These are phyloP conservation scores for Leccinum subrobustum DNA, from an alignment of 1,284 basidiomycete genomes.

Conservation along the genomic window DNA sequence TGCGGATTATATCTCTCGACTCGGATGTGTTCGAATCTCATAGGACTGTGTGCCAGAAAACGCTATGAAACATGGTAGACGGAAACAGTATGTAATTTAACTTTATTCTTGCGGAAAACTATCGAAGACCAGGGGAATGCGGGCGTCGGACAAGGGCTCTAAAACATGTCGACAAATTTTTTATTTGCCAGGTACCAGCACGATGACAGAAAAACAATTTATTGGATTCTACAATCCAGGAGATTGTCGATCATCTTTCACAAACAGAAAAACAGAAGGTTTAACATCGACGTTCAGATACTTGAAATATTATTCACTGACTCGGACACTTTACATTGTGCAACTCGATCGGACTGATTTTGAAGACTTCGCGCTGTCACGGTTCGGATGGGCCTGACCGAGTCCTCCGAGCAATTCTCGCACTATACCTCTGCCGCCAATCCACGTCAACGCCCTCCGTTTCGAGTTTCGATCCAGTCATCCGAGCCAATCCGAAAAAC, in stretches of 20 bases:
- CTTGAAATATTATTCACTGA: too few relatives aligned
- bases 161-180: not conserved
- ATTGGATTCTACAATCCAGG: not conserved
- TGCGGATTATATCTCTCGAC: not conserved
- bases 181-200: not conserved
- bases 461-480: not conserved
- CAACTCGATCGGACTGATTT: not conserved
- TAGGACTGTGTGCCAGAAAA: not conserved
- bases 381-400: not conserved
- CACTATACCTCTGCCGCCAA: not conserved
- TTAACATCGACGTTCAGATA: too few relatives aligned
- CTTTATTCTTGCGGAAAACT: not conserved
- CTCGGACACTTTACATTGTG: not conserved
- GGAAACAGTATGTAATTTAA: not conserved
- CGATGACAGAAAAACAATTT: not conserved
- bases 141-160: not conserved
- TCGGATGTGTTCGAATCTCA: not conserved
- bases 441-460: not conserved
- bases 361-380: not conserved
- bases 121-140: not conserved
- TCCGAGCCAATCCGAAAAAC: not conserved
- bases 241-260: too few relatives aligned
- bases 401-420: not conserved
- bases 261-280: too few relatives aligned
- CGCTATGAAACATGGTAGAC: not conserved